Percentiles rank a stretch among this genome's conserved stretches.
Conservation (phyloP, 176 grass and related monocot species). For the Triticum dicoccoides region DNA sequence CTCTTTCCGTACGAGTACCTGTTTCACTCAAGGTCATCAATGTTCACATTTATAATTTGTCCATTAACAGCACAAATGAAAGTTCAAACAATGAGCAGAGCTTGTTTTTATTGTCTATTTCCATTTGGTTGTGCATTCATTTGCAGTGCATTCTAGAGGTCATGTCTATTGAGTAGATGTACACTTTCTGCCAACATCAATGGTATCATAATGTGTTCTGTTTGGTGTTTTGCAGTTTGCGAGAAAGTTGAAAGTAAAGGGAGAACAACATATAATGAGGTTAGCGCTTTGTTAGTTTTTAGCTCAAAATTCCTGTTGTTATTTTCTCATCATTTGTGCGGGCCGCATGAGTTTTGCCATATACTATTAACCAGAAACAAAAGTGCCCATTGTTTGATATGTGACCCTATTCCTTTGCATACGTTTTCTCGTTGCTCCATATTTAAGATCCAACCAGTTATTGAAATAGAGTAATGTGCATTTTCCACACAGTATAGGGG, state of each 20-base stretch:
- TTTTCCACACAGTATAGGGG: background rate
- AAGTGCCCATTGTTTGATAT: background rate
- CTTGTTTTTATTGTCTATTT: background rate
- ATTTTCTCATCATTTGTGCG: background rate
- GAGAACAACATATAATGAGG: conserved; percentile 98
- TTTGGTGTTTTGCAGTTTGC: conserved; percentile 67
- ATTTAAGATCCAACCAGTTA: conserved; percentile 5
- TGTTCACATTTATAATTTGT: background rate
- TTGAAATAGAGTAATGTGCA: background rate
- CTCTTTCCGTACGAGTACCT: background rate
- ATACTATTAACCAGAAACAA: background rate
- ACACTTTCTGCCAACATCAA: background rate
- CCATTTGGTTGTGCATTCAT: background rate
- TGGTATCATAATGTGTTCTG: background rate
- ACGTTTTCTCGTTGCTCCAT: background rate
- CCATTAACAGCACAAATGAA: background rate
- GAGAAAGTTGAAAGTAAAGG: conserved; percentile 99
- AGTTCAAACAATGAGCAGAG: background rate
- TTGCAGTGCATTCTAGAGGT: background rate
- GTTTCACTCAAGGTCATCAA: background rate
- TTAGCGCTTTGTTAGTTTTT: conserved; percentile 25
- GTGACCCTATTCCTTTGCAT: background rate
- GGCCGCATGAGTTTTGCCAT: background rate
- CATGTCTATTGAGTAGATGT: background rate
- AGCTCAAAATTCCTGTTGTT: background rate